phyloP scores from a whole-genome alignment of 495 filamentous ascomycete species.

The Xylaria longipes region DNA sequence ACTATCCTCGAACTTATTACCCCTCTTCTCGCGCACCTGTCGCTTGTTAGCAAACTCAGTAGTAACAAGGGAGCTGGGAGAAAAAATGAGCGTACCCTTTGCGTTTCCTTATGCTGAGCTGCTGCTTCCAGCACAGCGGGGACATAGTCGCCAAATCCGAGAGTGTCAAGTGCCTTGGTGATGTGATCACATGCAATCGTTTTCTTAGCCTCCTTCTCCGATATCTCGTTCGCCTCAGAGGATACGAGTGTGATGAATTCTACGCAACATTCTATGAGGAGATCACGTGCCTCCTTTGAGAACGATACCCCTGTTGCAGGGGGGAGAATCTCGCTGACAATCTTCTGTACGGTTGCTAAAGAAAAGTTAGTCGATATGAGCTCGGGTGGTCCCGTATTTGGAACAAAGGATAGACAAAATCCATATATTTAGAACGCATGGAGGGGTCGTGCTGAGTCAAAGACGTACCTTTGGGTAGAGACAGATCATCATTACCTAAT shows the following conservation, averaged over 20 bases:
- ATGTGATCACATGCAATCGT: slow-evolving; percentile 98
- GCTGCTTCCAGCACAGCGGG: slow-evolving; percentile 85
- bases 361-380: not conserved
- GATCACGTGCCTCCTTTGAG: slow-evolving; percentile 90
- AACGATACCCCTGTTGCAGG: slow-evolving; percentile 70
- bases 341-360: slow-evolving; percentile 95
- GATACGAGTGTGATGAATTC: slow-evolving; percentile 98
- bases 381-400: not conserved
- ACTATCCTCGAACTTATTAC: slow-evolving; percentile 94
- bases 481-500: slow-evolving; percentile 87
- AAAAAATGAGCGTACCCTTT: slow-evolving; percentile 67
- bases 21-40: slow-evolving; percentile 93
- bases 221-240: slow-evolving; percentile 97
- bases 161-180: slow-evolving; percentile 84
- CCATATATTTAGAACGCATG: slow-evolving; percentile 19
- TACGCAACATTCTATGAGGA: slow-evolving; percentile 98
- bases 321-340: slow-evolving; percentile 90
- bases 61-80: not conserved
- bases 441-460: not conserved
- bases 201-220: slow-evolving; percentile 97
- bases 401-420: not conserved
- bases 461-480: slow-evolving; percentile 84
- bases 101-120: slow-evolving; percentile 86
- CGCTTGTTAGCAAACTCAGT: slow-evolving; percentile 5
- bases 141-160: slow-evolving; percentile 92